Evolutionary conservation across 108 stramenopile species (phyloP).

Genomic region (Cyclostephanos tholiformis): DNA sequence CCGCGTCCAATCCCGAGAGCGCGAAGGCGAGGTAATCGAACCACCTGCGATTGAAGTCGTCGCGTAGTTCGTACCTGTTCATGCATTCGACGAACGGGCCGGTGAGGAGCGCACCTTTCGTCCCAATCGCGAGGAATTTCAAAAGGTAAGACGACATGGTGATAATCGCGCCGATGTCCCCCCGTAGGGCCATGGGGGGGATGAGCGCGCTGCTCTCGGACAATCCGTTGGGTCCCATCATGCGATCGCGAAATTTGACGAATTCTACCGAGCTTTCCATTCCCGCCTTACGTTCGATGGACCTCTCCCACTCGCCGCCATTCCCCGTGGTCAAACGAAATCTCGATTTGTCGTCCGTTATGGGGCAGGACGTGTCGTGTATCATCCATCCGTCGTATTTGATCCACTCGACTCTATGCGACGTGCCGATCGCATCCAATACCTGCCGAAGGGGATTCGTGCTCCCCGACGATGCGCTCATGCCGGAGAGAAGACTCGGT

Average conservation of each 20-base stretch:
- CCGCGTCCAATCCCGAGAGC: constrained; percentile 81
- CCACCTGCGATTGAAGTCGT: constrained; percentile 65
- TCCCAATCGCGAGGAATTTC: constrained; percentile 70
- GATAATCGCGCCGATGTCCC: constrained; percentile 46
- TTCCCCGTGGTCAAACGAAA: constrained; percentile 66
- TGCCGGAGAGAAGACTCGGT: constrained; percentile 65
- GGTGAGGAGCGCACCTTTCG: constrained; percentile 62
- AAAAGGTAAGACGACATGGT: constrained; percentile 54
- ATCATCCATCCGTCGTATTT: constrained; percentile 73
- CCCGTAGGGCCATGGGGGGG: constrained; percentile 79
- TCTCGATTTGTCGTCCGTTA: constrained; percentile 43
- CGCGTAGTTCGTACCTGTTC: constrained; percentile 54
- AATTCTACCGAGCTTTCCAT: constrained; percentile 47
- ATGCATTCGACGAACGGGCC: constrained; percentile 69
- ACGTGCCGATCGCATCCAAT: constrained; percentile 80
- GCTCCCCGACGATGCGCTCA: constrained; percentile 48
- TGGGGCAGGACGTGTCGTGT: constrained; percentile 56
- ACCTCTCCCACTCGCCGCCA: constrained; percentile 56
- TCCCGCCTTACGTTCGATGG: constrained; percentile 67
- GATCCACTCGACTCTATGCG: constrained; percentile 55
- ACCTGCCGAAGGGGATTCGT: constrained; percentile 88
- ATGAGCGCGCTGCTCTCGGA: constrained; percentile 65
- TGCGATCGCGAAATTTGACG: constrained; percentile 47
- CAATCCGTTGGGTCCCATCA: constrained; percentile 55
- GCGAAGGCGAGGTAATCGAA: constrained; percentile 89